Evolutionary conservation across 805 yeast species (phyloP).

Genomic region (Wickerhamomyces ciferrii): DNA sequence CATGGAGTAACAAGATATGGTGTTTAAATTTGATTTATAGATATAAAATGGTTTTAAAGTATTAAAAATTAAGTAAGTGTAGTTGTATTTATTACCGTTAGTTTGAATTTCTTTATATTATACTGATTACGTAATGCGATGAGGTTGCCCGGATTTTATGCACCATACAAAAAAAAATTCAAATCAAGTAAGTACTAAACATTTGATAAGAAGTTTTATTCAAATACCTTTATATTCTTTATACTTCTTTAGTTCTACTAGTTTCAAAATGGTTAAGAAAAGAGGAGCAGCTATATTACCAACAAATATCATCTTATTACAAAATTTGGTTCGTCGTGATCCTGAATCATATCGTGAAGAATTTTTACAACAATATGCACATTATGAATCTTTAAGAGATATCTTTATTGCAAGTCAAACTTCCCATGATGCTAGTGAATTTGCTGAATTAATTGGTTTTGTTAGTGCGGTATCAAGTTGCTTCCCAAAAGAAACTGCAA

Average conservation of each 20-base stretch:
- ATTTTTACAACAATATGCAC: constrained; percentile 86
- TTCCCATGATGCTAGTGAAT: constrained; percentile 44
- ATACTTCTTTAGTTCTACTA: background rate
- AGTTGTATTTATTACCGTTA: no score
- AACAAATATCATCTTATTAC: constrained; percentile 83
- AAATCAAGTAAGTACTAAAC: background rate
- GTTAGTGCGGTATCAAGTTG: constrained; percentile 89
- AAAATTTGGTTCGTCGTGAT: constrained; percentile 89
- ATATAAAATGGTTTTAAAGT: no score
- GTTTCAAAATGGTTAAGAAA: constrained; percentile 65
- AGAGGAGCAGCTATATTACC: constrained; percentile 93
- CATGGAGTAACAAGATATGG: no score
- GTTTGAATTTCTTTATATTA: background rate
- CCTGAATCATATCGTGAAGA: constrained; percentile 94
- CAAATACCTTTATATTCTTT: background rate
- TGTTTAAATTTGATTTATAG: no score
- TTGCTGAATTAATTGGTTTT: constrained; percentile 83
- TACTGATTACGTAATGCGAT: constrained; percentile 12
- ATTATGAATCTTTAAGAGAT: constrained; percentile 86
- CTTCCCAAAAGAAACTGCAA: constrained; percentile 82
- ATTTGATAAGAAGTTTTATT: background rate
- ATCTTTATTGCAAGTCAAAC: constrained; percentile 66
- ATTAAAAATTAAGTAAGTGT: no score
- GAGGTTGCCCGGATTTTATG: constrained; percentile 11
- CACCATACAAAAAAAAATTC: background rate